Evolutionary conservation across 1,284 basidiomycete species (phyloP).

Genomic region (Athelia psychrophila): DNA sequence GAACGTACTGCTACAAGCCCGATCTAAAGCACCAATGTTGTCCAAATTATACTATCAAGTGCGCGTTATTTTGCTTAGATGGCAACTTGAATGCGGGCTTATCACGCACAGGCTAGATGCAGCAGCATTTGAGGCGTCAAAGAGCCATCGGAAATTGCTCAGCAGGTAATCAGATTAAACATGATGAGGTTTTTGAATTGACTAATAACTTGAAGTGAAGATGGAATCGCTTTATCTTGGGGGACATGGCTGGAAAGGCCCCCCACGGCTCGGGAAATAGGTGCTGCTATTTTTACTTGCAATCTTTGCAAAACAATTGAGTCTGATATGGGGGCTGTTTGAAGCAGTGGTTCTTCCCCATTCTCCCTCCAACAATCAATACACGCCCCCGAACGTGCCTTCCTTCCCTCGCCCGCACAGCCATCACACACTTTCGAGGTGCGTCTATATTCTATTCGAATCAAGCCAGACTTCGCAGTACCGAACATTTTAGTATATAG

Average conservation of each 20-base stretch:
- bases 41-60: slow-evolving; percentile 91
- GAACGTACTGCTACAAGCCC: slow-evolving; percentile 82
- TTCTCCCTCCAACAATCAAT: slow-evolving; percentile 43
- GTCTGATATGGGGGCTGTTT: not conserved
- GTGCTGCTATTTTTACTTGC: slow-evolving; percentile 7
- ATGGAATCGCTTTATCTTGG: slow-evolving; percentile 75
- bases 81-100: too few relatives aligned
- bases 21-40: slow-evolving; percentile 84
- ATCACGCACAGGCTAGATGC: slow-evolving; percentile 62
- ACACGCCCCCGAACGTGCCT: slow-evolving; percentile 40
- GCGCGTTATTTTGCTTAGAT: slow-evolving; percentile 15
- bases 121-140: slow-evolving; percentile 67
- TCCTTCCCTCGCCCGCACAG: slow-evolving; percentile 8
- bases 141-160: slow-evolving; percentile 76
- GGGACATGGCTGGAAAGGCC: slow-evolving; percentile 32
- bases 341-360: not conserved
- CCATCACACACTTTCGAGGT: slow-evolving; percentile 53
- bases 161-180: slow-evolving; percentile 28
- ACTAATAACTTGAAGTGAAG: slow-evolving; percentile 32
- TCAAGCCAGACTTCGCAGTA: not conserved
- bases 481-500: slow-evolving; percentile 35
- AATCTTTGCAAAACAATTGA: slow-evolving; percentile 9
- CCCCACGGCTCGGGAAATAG: slow-evolving; percentile 25
- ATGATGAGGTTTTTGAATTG: too few relatives aligned
- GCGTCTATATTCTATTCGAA: not conserved